Base-by-base conservation (phyloP, 2,329 filamentous ascomycete species). In the Colletotrichum orbiculare region DNA sequence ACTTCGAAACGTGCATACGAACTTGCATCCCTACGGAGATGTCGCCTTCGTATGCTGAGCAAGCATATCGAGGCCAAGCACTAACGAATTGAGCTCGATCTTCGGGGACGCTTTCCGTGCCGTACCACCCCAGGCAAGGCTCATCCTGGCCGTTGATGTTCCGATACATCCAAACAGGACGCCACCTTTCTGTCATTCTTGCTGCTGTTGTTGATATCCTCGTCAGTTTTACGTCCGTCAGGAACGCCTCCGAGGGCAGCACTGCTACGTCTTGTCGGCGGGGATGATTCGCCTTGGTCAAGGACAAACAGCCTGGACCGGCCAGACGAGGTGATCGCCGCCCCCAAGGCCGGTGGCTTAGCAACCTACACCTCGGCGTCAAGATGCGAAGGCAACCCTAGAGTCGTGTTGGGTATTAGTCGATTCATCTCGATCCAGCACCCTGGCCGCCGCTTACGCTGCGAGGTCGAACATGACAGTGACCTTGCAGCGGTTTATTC, bases 381-480 rank as follows among this genome's bases (percentile, higher is more conserved):
- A 50, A 64, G 56, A 49, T 60, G 60, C 48, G 55, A 60, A 54
- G 15, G 61, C 50, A 49, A 61, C 57, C 56, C 45, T 43, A 54
- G 50, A 13, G 57, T 64, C 49, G 17, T 39, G 33, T 55, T n/a
- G 9, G 34, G 45, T 11, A 43, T 41, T 55, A 55, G 41, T 62
- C 58, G 62, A 47, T 61, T 62, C 62, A 65, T 52, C 57, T 62
- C 62, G 62, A 65, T 65, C 57, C 50, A 52, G 41, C 46, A 61
- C 46, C 50, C 45, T 52, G 62, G 15, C 50, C 41, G 38, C 45
- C 49, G 62, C 62, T 64, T 45, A 64, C 50, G 25, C 25, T 25
- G 25, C 25, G 39, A 55, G 35, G n/a, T 50, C 25, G 50, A 47
- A 54, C 55, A 55, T 52, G 50, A 25, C 25, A 25, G 25, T 25